Evolutionary conservation across 352 stramenopile genomes (phyloP).

Genomic region (Phytophthora gonapodyides): DNA sequence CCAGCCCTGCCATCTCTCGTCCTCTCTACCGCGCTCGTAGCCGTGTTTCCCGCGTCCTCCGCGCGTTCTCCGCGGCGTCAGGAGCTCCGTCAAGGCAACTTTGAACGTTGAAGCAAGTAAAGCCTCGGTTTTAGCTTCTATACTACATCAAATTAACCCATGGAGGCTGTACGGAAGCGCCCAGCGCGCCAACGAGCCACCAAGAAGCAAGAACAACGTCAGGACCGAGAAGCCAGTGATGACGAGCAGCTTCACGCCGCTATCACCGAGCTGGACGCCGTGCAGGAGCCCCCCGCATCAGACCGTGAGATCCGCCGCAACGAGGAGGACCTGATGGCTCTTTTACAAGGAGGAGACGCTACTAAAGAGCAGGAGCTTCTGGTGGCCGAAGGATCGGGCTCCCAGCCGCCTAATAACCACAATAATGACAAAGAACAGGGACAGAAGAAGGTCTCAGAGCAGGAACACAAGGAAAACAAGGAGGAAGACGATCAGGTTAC

Average conservation of each 20-base stretch:
- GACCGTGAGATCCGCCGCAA: conserved; percentile 61
- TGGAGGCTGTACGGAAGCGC: conserved; percentile 33
- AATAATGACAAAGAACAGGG: conserved; percentile 8
- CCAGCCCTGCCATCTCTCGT: neutral
- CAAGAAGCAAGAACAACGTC: conserved; percentile 11
- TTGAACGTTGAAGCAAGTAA: conserved; percentile 31
- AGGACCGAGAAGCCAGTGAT: conserved; percentile 13
- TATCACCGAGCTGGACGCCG: conserved; percentile 21
- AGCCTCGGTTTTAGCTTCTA: conserved; percentile 20
- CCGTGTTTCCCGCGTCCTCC: conserved; percentile 5
- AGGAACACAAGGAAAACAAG: neutral
- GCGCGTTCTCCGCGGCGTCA: conserved; percentile 12
- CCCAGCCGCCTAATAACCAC: conserved; percentile 26
- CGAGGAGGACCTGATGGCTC: conserved; percentile 58
- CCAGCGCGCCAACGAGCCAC: conserved; percentile 4
- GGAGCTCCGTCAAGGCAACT: conserved; percentile 15
- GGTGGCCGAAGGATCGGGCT: conserved; percentile 27
- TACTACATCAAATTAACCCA: conserved; percentile 19
- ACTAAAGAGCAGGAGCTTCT: conserved; percentile 21
- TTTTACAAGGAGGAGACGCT: conserved; percentile 37
- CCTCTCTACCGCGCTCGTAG: neutral
- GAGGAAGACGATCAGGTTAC: neutral
- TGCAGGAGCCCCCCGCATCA: conserved; percentile 15
- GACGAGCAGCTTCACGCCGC: conserved; percentile 23
- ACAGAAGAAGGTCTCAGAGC: neutral